phyloP scores from a whole-genome alignment of 495 filamentous ascomycete species.

The Neurospora discreta region DNA sequence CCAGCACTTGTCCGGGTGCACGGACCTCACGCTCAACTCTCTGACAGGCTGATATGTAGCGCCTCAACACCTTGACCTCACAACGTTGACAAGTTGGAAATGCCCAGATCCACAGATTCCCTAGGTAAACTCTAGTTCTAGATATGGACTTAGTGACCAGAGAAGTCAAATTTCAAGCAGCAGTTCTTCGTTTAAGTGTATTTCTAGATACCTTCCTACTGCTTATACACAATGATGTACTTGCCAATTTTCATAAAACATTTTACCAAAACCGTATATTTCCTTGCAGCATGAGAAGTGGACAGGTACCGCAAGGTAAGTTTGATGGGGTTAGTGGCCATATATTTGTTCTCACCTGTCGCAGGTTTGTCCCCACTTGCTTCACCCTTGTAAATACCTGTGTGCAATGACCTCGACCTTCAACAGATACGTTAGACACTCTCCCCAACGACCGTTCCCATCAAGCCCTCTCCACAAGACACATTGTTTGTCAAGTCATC shows the following conservation, averaged over 20 bases:
- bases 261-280: too few relatives aligned
- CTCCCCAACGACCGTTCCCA: not conserved
- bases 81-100: not conserved
- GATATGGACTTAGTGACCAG: not conserved
- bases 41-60: not conserved
- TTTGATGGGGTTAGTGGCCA: not conserved
- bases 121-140: too few relatives aligned
- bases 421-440: not conserved
- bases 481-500: not conserved
- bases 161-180: too few relatives aligned
- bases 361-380: not conserved
- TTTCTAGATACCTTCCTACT: too few relatives aligned
- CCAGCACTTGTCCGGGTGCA: not conserved
- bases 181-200: too few relatives aligned
- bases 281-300: not conserved
- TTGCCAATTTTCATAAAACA: too few relatives aligned
- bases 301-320: not conserved
- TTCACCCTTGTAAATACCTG: not conserved
- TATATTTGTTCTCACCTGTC: not conserved
- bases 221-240: too few relatives aligned
- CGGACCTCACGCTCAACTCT: not conserved
- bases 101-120: not conserved
- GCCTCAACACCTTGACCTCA: not conserved
- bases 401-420: not conserved
- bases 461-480: not conserved